These are phyloP conservation scores for Nannizziopsis arthrosporioides DNA, from an alignment of 2,329 filamentous ascomycete species.

Conservation along the genomic window DNA sequence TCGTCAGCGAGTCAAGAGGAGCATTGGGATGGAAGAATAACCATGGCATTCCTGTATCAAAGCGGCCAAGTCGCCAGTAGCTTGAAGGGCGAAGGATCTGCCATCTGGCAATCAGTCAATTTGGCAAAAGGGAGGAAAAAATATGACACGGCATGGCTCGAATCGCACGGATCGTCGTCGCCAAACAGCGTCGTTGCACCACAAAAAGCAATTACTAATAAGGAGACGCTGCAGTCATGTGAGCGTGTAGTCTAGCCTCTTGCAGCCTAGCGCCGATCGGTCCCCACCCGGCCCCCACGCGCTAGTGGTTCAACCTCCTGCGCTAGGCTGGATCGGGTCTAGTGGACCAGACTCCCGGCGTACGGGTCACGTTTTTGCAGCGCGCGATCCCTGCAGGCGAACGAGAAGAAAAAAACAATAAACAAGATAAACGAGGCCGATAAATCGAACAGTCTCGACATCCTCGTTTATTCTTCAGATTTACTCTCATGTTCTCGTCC, in stretches of 20 bases:
- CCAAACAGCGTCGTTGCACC: not conserved
- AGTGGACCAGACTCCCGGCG: slow-evolving; percentile 2
- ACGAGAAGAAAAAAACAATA: too few relatives aligned
- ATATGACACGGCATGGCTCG: slow-evolving; percentile 6
- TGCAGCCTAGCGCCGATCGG: slow-evolving; percentile 3
- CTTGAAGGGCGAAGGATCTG: not conserved
- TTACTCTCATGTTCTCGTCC: too few relatives aligned
- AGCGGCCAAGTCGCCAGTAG: too few relatives aligned
- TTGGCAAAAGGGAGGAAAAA: not conserved
- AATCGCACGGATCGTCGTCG: too few relatives aligned
- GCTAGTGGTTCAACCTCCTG: not conserved
- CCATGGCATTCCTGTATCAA: not conserved
- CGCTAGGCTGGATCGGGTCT: slow-evolving; percentile 4
- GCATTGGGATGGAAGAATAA: not conserved
- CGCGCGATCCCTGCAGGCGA: slow-evolving; percentile 1
- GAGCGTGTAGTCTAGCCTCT: not conserved
- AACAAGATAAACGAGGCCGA: too few relatives aligned
- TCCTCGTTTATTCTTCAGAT: too few relatives aligned
- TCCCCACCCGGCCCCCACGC: not conserved
- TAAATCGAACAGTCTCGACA: too few relatives aligned
- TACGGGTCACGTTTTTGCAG: not conserved
- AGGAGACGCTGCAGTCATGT: slow-evolving; percentile 1
- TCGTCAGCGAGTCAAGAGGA: too few relatives aligned
- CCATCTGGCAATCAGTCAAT: not conserved
- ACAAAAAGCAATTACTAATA: not conserved